These are phyloP conservation scores for Komagataella phaffii DNA, from an alignment of 805 yeast genomes.

Conservation along the genomic window DNA sequence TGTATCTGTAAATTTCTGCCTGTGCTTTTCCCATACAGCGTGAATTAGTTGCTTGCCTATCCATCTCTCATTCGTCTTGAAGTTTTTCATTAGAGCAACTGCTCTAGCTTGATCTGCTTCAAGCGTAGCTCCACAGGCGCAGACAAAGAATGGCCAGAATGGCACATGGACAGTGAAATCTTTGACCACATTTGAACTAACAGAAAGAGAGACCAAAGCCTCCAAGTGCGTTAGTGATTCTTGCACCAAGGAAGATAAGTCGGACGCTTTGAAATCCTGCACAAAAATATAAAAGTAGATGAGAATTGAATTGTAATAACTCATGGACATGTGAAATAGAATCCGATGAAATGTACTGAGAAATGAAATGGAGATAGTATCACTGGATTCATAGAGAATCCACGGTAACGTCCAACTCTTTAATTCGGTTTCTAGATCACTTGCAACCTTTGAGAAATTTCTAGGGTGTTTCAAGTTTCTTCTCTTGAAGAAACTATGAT, in stretches of 20 bases:
- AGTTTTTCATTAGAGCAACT: constrained; percentile 20
- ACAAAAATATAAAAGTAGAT: constrained; percentile 32
- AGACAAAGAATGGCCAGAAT: constrained; percentile 35
- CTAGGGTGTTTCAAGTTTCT: constrained; percentile 28
- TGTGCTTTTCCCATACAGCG: constrained; percentile 29
- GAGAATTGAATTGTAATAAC: constrained; percentile 28
- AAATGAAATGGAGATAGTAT: constrained; percentile 10
- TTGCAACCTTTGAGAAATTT: constrained; percentile 41
- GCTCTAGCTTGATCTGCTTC: constrained; percentile 16
- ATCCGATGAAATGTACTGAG: constrained; percentile 26
- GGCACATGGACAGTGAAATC: constrained; percentile 21
- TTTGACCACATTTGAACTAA: constrained; percentile 7
- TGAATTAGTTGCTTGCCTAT: constrained; percentile 37
- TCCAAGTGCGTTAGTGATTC: not conserved
- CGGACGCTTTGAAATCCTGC: constrained; percentile 16
- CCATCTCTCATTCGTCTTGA: constrained; percentile 31
- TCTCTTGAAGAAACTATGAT: constrained; percentile 30
- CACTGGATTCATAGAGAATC: constrained; percentile 18
- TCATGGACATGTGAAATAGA: constrained; percentile 21
- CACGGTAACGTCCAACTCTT: constrained; percentile 33
- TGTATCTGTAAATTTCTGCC: constrained; percentile 11
- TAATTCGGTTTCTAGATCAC: constrained; percentile 38
- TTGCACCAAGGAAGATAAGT: not conserved
- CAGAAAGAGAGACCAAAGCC: constrained; percentile 8
- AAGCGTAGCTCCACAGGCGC: constrained; percentile 26